Evolutionary conservation across 352 stramenopile species (phyloP).

Genomic region (Aphanomyces astaci): DNA sequence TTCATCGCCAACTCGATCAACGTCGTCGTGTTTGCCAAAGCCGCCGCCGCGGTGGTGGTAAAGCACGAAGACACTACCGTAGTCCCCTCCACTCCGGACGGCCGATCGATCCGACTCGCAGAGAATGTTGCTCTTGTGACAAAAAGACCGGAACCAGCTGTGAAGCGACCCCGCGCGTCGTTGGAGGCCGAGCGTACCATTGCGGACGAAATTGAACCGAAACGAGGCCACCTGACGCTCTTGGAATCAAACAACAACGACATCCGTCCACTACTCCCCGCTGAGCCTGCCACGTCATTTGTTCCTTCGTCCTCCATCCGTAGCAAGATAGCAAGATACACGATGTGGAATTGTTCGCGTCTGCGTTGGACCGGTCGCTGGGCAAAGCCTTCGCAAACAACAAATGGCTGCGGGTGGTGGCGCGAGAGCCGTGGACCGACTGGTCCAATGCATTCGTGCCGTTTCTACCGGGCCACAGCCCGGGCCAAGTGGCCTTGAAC

Average conservation of each 20-base stretch:
- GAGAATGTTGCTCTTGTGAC: not conserved
- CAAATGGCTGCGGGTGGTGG: not conserved
- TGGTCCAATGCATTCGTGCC: not conserved
- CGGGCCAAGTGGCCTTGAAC: not conserved
- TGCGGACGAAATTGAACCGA: not conserved
- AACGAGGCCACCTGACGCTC: not conserved
- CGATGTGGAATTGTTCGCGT: not conserved
- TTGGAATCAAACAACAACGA: not conserved
- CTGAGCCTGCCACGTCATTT: no score
- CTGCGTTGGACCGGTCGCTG: not conserved
- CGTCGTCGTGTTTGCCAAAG: slow-evolving; percentile 3
- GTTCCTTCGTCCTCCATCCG: not conserved
- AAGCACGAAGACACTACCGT: not conserved
- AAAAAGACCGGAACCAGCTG: no score
- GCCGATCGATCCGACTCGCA: not conserved
- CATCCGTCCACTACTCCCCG: not conserved
- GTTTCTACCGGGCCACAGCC: not conserved
- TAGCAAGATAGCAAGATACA: not conserved
- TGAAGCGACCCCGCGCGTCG: not conserved
- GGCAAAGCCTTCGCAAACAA: slow-evolving; percentile 4
- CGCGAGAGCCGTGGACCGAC: not conserved
- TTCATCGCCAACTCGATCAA: not conserved
- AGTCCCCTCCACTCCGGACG: no score
- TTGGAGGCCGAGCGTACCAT: not conserved
- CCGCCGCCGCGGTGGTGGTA: not conserved